phyloP scores from a whole-genome alignment of 176 grass and related monocot genomes.

The Areca catechu region DNA sequence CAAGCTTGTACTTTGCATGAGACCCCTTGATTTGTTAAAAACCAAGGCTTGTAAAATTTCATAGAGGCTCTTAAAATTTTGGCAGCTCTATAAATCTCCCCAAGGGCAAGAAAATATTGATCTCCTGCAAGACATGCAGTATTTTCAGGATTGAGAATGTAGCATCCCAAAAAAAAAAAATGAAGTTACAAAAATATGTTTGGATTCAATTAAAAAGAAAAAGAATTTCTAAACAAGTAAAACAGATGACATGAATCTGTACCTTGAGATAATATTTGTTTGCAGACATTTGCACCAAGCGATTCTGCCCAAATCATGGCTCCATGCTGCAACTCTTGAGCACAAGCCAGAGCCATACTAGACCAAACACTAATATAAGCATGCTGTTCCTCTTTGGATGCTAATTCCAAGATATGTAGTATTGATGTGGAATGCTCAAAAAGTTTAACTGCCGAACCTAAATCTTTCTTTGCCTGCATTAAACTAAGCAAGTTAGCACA shows the following conservation, averaged over 20 bases:
- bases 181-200: neutral
- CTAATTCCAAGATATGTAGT: constrained; percentile 26
- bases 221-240: too few species aligned
- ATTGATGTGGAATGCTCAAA: constrained; percentile 36
- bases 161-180: neutral
- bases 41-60: constrained; percentile 50
- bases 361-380: constrained; percentile 45
- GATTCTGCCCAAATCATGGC: constrained; percentile 38
- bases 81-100: constrained; percentile 50
- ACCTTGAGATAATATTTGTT: constrained; percentile 44
- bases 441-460: constrained; percentile 35
- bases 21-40: constrained; percentile 30
- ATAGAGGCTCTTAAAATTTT: constrained; percentile 33
- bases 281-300: constrained; percentile 14
- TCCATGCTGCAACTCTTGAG: constrained; percentile 50
- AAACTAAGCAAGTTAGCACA: neutral
- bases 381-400: constrained; percentile 42
- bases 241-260: neutral
- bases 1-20: constrained; percentile 35
- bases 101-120: constrained; percentile 34
- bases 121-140: constrained; percentile 26
- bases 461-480: constrained; percentile 28
- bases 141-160: constrained; percentile 3
- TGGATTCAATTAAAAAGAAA: too few species aligned
- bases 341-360: constrained; percentile 34